These are phyloP conservation scores for Stylonectria norvegica DNA, from an alignment of 2,329 filamentous ascomycete species.

Conservation along the genomic window DNA sequence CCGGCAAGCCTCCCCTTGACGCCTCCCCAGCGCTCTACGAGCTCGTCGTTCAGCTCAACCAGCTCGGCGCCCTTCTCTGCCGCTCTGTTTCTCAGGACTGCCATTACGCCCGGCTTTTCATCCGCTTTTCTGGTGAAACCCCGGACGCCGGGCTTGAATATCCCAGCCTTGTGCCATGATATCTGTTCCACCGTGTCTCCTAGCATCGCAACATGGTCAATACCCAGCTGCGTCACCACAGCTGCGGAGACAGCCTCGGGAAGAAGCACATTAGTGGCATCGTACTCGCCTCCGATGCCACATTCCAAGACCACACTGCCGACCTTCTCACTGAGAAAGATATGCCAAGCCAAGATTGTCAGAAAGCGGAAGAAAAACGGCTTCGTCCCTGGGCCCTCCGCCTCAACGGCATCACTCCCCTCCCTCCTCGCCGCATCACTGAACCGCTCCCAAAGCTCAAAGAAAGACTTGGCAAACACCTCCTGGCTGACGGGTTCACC, in stretches of 20 bases:
- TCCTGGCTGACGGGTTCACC: slow-evolving; percentile 65
- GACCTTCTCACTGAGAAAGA: slow-evolving; percentile 73
- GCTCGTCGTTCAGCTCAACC: slow-evolving; percentile 39
- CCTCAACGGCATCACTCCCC: slow-evolving; percentile 37
- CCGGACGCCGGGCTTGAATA: slow-evolving; percentile 64
- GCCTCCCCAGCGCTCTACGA: slow-evolving; percentile 41
- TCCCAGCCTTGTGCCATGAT: slow-evolving; percentile 86
- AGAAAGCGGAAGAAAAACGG: slow-evolving; percentile 92
- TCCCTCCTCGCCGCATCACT: slow-evolving; percentile 36
- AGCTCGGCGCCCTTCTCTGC: slow-evolving; percentile 50
- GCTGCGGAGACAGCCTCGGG: slow-evolving; percentile 61
- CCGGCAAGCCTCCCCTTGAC: slow-evolving; percentile 43
- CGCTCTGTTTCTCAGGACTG: slow-evolving; percentile 59
- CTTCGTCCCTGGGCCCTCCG: slow-evolving; percentile 60
- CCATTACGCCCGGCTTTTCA: slow-evolving; percentile 36
- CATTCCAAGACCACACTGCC: slow-evolving; percentile 82
- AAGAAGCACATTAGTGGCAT: slow-evolving; percentile 81
- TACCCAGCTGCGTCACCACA: slow-evolving; percentile 75
- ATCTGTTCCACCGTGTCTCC: slow-evolving; percentile 77
- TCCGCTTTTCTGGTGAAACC: slow-evolving; percentile 34
- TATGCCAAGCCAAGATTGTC: slow-evolving; percentile 82
- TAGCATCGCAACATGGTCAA: slow-evolving; percentile 80
- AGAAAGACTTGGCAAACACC: slow-evolving; percentile 74
- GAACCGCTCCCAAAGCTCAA: slow-evolving; percentile 73
- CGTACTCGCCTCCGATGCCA: slow-evolving; percentile 90